These are phyloP conservation scores for Ramaria sp. DNA, from an alignment of 768 basidiomycete genomes.

Conservation along the genomic window DNA sequence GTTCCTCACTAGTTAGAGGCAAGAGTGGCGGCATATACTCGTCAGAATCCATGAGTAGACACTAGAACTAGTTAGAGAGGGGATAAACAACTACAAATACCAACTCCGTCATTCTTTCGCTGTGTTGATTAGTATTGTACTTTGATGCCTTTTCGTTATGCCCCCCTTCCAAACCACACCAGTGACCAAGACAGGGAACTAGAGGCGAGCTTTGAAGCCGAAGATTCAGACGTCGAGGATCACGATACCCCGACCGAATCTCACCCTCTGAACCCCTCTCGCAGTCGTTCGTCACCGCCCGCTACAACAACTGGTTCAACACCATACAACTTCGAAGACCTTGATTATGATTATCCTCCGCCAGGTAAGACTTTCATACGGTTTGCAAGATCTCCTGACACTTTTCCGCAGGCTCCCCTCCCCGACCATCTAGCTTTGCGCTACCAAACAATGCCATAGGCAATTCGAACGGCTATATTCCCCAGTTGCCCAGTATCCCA, in stretches of 20 bases:
- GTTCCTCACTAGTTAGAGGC: not conserved
- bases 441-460: constrained; percentile 52
- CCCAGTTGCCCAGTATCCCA: constrained; percentile 34
- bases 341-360: constrained; percentile 1
- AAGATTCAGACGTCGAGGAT: not conserved
- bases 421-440: constrained; percentile 43
- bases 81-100: not conserved
- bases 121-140: not conserved
- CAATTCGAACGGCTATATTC: constrained; percentile 60
- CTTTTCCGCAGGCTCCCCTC: constrained; percentile 51
- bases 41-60: not conserved
- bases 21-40: not conserved
- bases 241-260: not conserved
- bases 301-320: not conserved
- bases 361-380: not conserved
- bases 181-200: not conserved
- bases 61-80: not conserved
- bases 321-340: not conserved
- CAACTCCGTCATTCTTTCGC: not conserved
- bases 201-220: not conserved
- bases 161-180: not conserved
- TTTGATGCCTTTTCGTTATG: constrained; percentile 1
- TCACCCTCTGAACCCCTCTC: not conserved
- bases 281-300: not conserved
- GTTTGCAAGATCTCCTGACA: not conserved